Conservation (phyloP, 768 basidiomycete genomes). For the Candolleomyces eurysporus region DNA sequence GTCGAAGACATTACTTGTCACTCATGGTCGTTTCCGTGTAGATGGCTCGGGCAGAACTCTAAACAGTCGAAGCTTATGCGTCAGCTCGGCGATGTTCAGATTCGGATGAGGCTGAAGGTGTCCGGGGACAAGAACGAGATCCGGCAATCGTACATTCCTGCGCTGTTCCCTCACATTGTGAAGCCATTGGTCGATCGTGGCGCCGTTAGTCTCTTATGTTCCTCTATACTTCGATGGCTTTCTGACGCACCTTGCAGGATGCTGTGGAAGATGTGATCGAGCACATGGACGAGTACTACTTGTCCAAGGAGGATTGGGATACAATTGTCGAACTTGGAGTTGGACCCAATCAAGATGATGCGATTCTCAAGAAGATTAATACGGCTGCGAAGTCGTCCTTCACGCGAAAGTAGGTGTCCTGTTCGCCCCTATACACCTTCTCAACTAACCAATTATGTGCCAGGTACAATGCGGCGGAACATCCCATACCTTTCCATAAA, state of each 20-base stretch:
- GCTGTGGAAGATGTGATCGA: conserved; percentile 81
- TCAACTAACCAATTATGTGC: too few relatives aligned
- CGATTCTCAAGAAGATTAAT: conserved; percentile 81
- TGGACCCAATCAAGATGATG: conserved; percentile 70
- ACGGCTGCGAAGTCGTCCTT: conserved; percentile 79
- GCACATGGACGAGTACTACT: conserved; percentile 90
- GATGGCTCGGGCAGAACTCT: conserved; percentile 98
- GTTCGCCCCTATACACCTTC: not conserved
- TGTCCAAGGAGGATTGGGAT: conserved; percentile 97
- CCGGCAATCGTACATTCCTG: conserved; percentile 86
- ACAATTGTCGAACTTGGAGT: conserved; percentile 92
- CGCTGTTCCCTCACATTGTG: conserved; percentile 80
- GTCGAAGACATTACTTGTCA: not conserved
- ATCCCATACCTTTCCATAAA: conserved; percentile 95
- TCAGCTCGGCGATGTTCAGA: conserved; percentile 86
- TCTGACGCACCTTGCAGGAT: conserved; percentile 43
- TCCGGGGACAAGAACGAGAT: conserved; percentile 91
- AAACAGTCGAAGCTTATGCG: conserved; percentile 81
- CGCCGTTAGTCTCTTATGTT: conserved; percentile 49
- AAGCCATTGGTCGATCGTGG: conserved; percentile 74
- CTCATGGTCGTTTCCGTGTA: conserved; percentile 26
- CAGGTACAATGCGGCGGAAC: conserved; percentile 87
- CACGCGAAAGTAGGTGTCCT: conserved; percentile 68
- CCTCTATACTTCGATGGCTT: not conserved
- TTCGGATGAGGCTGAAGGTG: conserved; percentile 91